Conservation (phyloP, 2,329 filamentous ascomycete genomes). For the Botrytis paeoniae region DNA sequence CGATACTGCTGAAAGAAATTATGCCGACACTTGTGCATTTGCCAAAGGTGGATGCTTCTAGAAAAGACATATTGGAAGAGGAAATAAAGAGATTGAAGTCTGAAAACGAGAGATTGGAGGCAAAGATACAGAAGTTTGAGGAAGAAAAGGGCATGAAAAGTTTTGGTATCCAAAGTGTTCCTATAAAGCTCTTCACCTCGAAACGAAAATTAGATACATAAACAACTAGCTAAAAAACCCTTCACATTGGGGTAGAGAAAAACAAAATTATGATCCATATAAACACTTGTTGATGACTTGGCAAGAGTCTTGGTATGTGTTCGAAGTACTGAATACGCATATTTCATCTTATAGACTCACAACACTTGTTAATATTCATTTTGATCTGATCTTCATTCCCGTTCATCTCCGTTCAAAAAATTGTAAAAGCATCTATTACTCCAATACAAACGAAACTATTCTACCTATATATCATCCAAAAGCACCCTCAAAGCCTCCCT, state of each 20-base stretch:
- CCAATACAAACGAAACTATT: background rate
- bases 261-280: background rate
- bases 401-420: background rate
- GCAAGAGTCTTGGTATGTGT: too few relatives aligned
- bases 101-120: background rate
- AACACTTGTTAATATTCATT: background rate
- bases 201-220: too few relatives aligned
- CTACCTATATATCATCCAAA: background rate
- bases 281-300: background rate
- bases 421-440: background rate
- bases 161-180: background rate
- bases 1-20: background rate
- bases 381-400: background rate
- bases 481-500: rapidly evolving
- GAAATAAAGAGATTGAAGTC: background rate
- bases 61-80: too few relatives aligned
- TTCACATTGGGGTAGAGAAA: background rate
- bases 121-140: background rate
- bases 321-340: background rate
- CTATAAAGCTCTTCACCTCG: background rate
- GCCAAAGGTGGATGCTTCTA: rapidly evolving
- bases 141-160: background rate
- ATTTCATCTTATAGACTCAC: background rate
- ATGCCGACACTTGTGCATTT: background rate
- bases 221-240: too few relatives aligned